A percentile compares a stretch with the other conserved stretches of the same genome.
Conservation (phyloP, 2,329 filamentous ascomycete genomes). For the Aureobasidium sp. region DNA sequence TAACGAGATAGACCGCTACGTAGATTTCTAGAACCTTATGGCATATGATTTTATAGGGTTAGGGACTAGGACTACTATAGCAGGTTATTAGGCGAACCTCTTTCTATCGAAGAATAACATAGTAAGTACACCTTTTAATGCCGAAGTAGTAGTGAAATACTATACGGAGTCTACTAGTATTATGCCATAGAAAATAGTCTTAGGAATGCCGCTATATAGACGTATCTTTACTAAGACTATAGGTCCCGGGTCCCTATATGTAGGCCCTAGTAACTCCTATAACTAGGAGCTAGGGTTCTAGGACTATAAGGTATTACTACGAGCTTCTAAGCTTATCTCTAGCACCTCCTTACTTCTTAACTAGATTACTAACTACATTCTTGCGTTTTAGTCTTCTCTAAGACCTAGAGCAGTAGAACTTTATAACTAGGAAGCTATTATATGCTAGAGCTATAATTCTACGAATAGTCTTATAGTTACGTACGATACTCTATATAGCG, state of each 20-base stretch:
- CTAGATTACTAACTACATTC: neutral
- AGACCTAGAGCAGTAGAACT: slow-evolving; percentile 44
- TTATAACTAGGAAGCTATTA: slow-evolving; percentile 54
- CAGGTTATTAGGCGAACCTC: slow-evolving; percentile 55
- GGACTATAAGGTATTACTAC: neutral
- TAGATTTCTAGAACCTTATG: slow-evolving; percentile 45
- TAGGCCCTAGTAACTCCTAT: neutral
- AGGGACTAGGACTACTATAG: slow-evolving; percentile 61
- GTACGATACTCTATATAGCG: slow-evolving; percentile 63
- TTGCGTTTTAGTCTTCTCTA: slow-evolving; percentile 43
- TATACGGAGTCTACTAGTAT: neutral
- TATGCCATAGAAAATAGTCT: neutral
- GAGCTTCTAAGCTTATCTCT: neutral
- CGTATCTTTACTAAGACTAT: neutral
- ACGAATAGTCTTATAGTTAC: slow-evolving; percentile 58
- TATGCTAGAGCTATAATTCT: slow-evolving; percentile 69
- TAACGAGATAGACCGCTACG: slow-evolving; percentile 30
- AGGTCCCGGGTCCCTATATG: neutral
- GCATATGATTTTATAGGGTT: slow-evolving; percentile 56
- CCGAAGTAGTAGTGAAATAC: neutral
- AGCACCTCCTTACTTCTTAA: neutral
- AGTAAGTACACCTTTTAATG: neutral
- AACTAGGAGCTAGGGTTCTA: neutral
- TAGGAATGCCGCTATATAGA: neutral
- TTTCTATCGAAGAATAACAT: neutral